Base-by-base conservation (phyloP, 2,329 filamentous ascomycete genomes). In the Fusarium beomiforme region DNA sequence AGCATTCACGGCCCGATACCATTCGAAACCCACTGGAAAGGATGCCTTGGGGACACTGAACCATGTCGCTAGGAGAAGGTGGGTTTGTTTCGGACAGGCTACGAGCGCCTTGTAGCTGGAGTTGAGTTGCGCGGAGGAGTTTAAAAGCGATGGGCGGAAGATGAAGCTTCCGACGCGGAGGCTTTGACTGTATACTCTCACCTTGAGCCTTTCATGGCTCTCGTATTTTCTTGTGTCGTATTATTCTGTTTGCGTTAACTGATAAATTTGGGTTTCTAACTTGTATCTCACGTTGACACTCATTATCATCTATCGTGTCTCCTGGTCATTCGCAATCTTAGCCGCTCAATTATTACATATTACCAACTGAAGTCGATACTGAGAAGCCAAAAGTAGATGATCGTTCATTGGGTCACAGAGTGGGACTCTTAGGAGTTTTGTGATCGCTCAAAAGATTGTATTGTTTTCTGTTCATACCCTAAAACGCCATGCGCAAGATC, bases 141-240 rank as follows among this genome's bases (percentile, higher is more conserved):
- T 60, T 46, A 64, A 75, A 72, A 68, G 57, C 61, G 55, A 61
- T 57, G 66, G 43, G 53, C 17, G 54, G 46, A 65, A 43, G 46
- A 53, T 24, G 65, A 29, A 43, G 61, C 60, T 68, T 71, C 60
- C 50, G 47, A 64, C 41, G 65, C 61, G 59, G 64, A 51, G 50
- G 51, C 64, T 67, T 69, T 70, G 71, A 73, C 63, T 76, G 73
- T 75, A 75, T 62, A 75, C 73, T 76, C 70, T 67, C 64, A 68
- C 59, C 67, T 76, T 57, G 70, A 53, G 70, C 63, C 63, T 33
- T 49, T 44, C 29, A 43, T 26, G 66, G 50, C 72, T 73, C 68
- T 64, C 58, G 57, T 69, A 63, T 76, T 73, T 72, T 72, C 65
- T 72, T 73, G 61, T 59, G 50, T 69, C 63, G 55, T 61, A 67